Evolutionary conservation across 306 rosid species (phyloP), one percentile per base, ranked within the genome.

Genomic region (Gastrolobium bilobum): DNA sequence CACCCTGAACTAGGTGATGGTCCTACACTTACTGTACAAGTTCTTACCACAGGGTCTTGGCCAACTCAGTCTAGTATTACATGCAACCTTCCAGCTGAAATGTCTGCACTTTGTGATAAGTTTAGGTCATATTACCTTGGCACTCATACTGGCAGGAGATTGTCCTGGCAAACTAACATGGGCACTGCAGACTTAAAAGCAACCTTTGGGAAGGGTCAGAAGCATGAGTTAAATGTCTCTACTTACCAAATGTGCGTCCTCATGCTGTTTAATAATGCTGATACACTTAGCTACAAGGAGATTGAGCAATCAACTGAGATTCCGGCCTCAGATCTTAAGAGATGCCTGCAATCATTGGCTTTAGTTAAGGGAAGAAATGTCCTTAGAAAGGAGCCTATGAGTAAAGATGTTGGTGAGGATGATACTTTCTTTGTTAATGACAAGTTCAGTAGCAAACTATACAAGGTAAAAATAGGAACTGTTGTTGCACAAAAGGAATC

Each of bases 81-180:
- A 0, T 94, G 99, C 84, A 92, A 94, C 87, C 90, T 94, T 71
- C 99, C 99, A 0, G 83, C 89, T 62, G 99, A 94, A 67, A 87
- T 94, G 93, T 91, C 96, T 9, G 85, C 80, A 7, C 90, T 92
- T 66, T 94, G 99, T 4, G 97, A 94, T 77, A 92, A 85, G 90
- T 94, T 92, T 61, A 84, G 94, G 53, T 84, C 91, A 9, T 94
- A 87, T 87, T 94, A 94, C 81, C 97, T 94, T 2, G 99, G 99
- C 73, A 94, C 97, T 2, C 97, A 88, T 79, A 92, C 97, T 34
- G 97, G 97, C 15, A 87, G 99, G 82, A 89, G 97, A 78, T 85
- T 94, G 79, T 88, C 97, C 4, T 94, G 99, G 99, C 97, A 94
- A 88, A 88, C 97, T 7, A 94, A 90, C 86, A 92, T 94, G 97